Conservation (phyloP, 139 green algal species). For the Micractinium conductrix region DNA sequence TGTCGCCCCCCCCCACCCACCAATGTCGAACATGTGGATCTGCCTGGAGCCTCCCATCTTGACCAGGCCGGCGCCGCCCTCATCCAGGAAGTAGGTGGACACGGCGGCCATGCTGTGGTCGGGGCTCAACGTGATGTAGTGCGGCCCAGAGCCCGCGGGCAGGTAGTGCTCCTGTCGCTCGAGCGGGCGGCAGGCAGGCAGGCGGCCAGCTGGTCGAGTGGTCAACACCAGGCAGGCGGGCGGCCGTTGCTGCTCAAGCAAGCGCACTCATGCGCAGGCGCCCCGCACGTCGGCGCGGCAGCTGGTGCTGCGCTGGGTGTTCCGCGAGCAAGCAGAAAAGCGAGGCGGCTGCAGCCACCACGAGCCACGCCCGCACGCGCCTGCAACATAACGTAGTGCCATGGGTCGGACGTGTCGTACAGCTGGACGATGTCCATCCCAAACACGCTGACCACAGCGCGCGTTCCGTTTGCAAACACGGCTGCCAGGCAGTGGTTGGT, state of each 20-base stretch:
- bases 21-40: background rate
- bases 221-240: background rate
- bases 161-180: background rate
- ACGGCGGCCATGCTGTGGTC: background rate
- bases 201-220: background rate
- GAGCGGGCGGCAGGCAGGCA: background rate
- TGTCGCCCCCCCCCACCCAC: background rate
- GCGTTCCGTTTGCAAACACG: background rate
- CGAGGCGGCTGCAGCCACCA: background rate
- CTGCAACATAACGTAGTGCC: background rate
- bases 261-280: too few species aligned
- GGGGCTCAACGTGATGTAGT: background rate
- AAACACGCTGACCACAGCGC: background rate
- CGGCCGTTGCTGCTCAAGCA: background rate
- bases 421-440: background rate
- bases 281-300: too few species aligned
- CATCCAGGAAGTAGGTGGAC: slow-evolving; percentile 10
- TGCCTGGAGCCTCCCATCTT: background rate
- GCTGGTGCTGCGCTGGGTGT: background rate
- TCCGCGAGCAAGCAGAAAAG: too few species aligned
- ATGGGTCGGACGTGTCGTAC: background rate
- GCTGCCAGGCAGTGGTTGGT: background rate
- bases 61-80: background rate
- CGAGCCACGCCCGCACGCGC: background rate
- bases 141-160: background rate